phyloP scores from a whole-genome alignment of 139 green algal genomes.

The Tetraselmis striata region DNA sequence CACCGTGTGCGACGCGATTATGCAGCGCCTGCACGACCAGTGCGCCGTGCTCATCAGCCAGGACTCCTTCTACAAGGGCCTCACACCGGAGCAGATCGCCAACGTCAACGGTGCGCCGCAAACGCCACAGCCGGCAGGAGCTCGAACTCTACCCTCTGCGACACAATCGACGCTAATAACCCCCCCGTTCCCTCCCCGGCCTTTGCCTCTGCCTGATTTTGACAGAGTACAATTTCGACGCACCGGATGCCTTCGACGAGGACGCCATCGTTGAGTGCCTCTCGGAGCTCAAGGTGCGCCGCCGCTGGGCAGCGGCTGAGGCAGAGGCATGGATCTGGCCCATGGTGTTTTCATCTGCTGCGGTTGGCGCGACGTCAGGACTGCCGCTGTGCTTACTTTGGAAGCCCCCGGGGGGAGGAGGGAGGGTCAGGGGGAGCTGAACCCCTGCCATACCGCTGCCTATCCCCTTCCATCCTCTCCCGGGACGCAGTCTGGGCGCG shows the following conservation, averaged over 20 bases:
- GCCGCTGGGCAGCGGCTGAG: too few relatives aligned
- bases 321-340: too few relatives aligned
- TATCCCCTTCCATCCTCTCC: not conserved
- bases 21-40: slow-evolving; percentile 69
- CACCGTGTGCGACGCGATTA: slow-evolving; percentile 90
- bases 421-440: too few relatives aligned
- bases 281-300: slow-evolving; percentile 28
- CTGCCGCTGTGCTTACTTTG: too few relatives aligned
- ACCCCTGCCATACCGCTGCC: too few relatives aligned
- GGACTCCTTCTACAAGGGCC: slow-evolving; percentile 89
- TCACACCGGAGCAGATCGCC: slow-evolving; percentile 59
- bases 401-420: too few relatives aligned
- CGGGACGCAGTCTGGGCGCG: slow-evolving; percentile 33
- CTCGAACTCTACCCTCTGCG: not conserved
- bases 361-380: too few relatives aligned
- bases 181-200: not conserved
- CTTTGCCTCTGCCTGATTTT: too few relatives aligned
- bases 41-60: slow-evolving; percentile 42
- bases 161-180: not conserved
- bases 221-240: slow-evolving; percentile 90
- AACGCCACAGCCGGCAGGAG: too few relatives aligned
- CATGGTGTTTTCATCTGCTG: too few relatives aligned
- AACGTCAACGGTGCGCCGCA: slow-evolving; percentile 42
- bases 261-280: slow-evolving; percentile 57
- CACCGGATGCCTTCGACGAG: slow-evolving; percentile 80